phyloP scores from a whole-genome alignment of 176 grass and related monocot species.

The Phoenix roebelenii region DNA sequence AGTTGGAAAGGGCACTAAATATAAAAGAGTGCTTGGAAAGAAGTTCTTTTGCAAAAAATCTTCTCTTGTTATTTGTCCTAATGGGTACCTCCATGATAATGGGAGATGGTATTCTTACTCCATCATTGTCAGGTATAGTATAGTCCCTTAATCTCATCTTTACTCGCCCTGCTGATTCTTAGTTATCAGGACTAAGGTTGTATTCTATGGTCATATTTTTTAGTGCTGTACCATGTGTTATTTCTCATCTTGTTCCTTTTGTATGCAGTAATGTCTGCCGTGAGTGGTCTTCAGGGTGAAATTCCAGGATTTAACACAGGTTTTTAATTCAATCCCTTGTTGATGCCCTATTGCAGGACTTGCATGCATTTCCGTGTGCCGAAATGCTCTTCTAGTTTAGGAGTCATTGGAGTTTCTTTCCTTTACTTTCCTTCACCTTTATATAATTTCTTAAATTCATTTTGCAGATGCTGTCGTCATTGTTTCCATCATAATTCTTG shows the following conservation, averaged over 20 bases:
- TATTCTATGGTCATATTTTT: neutral
- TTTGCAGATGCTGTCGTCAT: constrained; percentile 85
- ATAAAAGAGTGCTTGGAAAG: constrained; percentile 91
- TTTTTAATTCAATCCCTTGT: constrained; percentile 10
- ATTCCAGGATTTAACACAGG: constrained; percentile 77
- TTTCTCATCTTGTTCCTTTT: constrained; percentile 15
- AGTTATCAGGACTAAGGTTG: constrained; percentile 5
- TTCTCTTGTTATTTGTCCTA: constrained; percentile 84
- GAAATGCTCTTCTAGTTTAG: too few species aligned
- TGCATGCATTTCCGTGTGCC: too few species aligned
- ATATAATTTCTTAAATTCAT: constrained; percentile 7
- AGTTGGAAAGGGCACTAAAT: constrained; percentile 64
- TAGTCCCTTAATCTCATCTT: constrained; percentile 16
- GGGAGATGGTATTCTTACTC: constrained; percentile 97
- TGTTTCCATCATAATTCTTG: constrained; percentile 55
- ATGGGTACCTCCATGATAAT: constrained; percentile 98
- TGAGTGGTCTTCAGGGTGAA: constrained; percentile 83
- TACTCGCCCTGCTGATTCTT: neutral
- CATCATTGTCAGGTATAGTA: constrained; percentile 78
- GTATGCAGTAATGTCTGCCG: constrained; percentile 83
- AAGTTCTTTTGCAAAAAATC: constrained; percentile 50
- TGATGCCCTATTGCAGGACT: too few species aligned
- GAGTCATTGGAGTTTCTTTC: neutral
- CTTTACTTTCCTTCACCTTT: constrained; percentile 7
- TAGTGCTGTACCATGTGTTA: constrained; percentile 5